Base-by-base conservation (phyloP, 108 stramenopile species). In the Fragilariopsis cylindrus region DNA sequence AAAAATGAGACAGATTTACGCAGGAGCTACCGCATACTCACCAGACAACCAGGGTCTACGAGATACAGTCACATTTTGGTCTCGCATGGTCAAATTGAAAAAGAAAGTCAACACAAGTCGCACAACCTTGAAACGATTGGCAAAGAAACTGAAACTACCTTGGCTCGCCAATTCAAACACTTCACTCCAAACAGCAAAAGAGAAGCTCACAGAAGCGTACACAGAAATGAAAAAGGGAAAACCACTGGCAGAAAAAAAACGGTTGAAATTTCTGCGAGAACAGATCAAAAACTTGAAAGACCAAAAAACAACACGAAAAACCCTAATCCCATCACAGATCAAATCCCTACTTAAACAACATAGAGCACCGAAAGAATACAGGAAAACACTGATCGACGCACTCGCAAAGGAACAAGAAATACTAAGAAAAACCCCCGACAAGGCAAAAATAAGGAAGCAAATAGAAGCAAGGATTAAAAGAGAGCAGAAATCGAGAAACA, bases 1-100 rank as follows among this genome's bases (percentile, higher is more conserved):
- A 45, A 8, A 41, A 12, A 45, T 66, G 12, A 9, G 65, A 15
- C 43, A 66, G 30, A 44, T 66, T 13, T 7, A 11, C 15, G 9
- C 44, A 11, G 65, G 65, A 44, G 65, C 12, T n/a, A 45, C 47
- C 43, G 44, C 65, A 11, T 66, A 45, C 44, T 66, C 65, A 15
- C 65, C 65, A 11, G 9, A 44, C 8, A 15, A 46, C 40, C 65
- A 66, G 47, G 11, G 39, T 12, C 30, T 66, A 11, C 15, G 65
- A 11, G 65, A 66, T 16, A 12, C 12, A 44, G 47, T 66, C 15
- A 45, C 9, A 11, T 9, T 66, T 13, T 66, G 65, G 65, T 13
- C 9, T n/a, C 65, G 65, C 9, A 45, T 45, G 8, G 42, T 66
- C 11, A 66, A 41, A 12, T 13, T 43, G 9, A 12, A 11, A 9